phyloP scores from a whole-genome alignment of 495 filamentous ascomycete species.

The Elasticomyces elasticus region DNA sequence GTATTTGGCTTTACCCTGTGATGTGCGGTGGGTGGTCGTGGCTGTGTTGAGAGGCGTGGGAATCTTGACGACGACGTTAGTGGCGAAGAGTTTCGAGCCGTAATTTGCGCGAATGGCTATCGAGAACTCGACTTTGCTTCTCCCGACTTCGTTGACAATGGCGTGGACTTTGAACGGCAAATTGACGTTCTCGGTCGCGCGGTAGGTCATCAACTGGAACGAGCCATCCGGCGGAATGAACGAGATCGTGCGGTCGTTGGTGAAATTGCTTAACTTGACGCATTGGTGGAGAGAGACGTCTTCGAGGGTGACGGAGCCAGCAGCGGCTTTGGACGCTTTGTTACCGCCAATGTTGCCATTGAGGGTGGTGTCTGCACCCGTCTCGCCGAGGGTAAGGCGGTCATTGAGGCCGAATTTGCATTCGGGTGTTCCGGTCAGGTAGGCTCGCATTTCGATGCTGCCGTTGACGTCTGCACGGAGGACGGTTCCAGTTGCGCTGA shows the following conservation, averaged over 20 bases:
- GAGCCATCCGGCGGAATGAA: slow-evolving; percentile 97
- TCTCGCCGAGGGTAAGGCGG: slow-evolving; percentile 74
- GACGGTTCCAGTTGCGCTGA: slow-evolving; percentile 91
- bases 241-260: slow-evolving; percentile 92
- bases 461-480: slow-evolving; percentile 95
- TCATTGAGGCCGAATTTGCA: slow-evolving; percentile 99
- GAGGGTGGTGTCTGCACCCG: slow-evolving; percentile 41
- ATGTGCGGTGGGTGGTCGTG: slow-evolving; percentile 82
- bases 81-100: slow-evolving; percentile 89
- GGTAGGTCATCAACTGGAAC: slow-evolving; percentile 98
- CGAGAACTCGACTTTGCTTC: slow-evolving; percentile 97
- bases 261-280: slow-evolving; percentile 94
- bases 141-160: slow-evolving; percentile 94
- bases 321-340: slow-evolving; percentile 89
- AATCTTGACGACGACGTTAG: slow-evolving; percentile 91
- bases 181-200: slow-evolving; percentile 99
- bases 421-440: slow-evolving; percentile 91
- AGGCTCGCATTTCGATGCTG: slow-evolving; percentile 98
- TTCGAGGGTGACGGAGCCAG: slow-evolving; percentile 90
- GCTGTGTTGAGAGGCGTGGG: slow-evolving; percentile 96
- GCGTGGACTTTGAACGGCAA: slow-evolving; percentile 97
- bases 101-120: slow-evolving; percentile 97
- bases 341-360: slow-evolving; percentile 61
- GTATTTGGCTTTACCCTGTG: slow-evolving; percentile 95
- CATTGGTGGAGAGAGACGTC: slow-evolving; percentile 99